Base-by-base conservation (phyloP, 495 filamentous ascomycete species). In the Corynascus novoguineensis region DNA sequence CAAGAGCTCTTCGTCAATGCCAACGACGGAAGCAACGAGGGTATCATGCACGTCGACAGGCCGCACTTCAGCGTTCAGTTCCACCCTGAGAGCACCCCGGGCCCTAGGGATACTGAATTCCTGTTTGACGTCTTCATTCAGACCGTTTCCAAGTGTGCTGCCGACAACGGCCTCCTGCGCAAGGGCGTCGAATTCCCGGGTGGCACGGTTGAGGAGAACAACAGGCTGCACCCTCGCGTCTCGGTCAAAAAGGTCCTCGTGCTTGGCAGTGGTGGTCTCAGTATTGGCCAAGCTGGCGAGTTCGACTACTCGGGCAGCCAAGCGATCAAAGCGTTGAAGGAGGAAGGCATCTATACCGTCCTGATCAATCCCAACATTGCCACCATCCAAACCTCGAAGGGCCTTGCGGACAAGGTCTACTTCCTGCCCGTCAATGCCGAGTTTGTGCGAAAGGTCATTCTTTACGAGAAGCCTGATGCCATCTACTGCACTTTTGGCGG, bases 21-120 rank as follows among this genome's bases (percentile, higher is more conserved):
- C 68, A 98, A 98, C 68, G 93, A 98, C 68, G 88, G 88, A 61
- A 96, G 90, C 69, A 97, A 97, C 70, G 93, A 97, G 73, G 93
- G 93, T 73, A 95, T 98, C 61, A 85, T 90, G 67, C 91, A 98
- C 68, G 75, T 80, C 42, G 81, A 76, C 70, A 86, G 83, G 50
- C 93, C 93, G 17, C 95, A 88, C 77, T 98, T 98, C 81, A 96
- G 90, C 75, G 93, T 97, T 21, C 93, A 98, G 71, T 98, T 98
- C 78, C 93, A 98, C 65, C 93, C 93, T 0, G 93, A 98, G 72
- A 95, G 90, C 75, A 91, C 90, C 12, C 93, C 93, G 10, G 93
- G 93, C 21, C 93, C 93, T 29, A 83, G 88, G n/a, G 93, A 98
- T 64, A 97, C 93, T 37, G 93, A 97, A 65, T 96, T 85, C 65